These are phyloP conservation scores for Periconia sp. DNA, from an alignment of 2,329 filamentous ascomycete genomes.

Conservation along the genomic window DNA sequence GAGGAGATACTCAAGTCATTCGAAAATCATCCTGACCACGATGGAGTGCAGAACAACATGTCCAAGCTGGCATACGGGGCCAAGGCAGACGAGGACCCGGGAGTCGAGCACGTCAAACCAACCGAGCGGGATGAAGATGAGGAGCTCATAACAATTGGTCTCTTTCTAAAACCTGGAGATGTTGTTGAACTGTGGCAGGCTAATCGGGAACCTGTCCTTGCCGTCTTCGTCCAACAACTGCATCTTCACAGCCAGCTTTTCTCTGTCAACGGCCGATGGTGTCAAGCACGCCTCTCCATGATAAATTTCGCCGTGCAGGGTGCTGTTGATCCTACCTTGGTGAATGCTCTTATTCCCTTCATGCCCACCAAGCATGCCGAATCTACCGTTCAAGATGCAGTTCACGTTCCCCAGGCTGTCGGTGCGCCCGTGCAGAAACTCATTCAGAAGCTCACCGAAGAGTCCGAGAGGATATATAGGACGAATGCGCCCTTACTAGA, in stretches of 20 bases:
- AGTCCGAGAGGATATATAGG: constrained; percentile 57
- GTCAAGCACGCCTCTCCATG: constrained; percentile 42
- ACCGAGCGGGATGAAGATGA: constrained; percentile 31
- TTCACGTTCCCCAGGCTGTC: constrained; percentile 54
- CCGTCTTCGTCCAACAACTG: constrained; percentile 55
- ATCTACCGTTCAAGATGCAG: constrained; percentile 33
- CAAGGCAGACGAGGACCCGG: constrained; percentile 30
- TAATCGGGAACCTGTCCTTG: constrained; percentile 51
- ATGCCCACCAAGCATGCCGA: constrained; percentile 51
- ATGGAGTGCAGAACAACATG: constrained; percentile 30
- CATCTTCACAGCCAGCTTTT: constrained; percentile 54
- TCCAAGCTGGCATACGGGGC: constrained; percentile 26
- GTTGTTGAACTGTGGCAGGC: constrained; percentile 54
- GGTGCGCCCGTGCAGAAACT: constrained; percentile 51
- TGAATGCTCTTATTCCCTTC: constrained; percentile 57
- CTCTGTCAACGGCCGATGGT: constrained; percentile 58
- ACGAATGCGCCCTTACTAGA: constrained; percentile 54
- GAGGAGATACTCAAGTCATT: constrained; percentile 38
- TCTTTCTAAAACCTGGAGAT: constrained; percentile 53
- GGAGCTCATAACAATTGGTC: constrained; percentile 42
- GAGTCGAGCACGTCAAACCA: constrained; percentile 25
- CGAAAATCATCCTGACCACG: constrained; percentile 31
- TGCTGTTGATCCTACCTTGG: constrained; percentile 53
- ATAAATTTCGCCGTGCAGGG: constrained; percentile 58
- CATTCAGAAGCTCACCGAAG: constrained; percentile 51